Base-by-base conservation (phyloP, 208 protist species). In the Acanthamoeba quina region DNA sequence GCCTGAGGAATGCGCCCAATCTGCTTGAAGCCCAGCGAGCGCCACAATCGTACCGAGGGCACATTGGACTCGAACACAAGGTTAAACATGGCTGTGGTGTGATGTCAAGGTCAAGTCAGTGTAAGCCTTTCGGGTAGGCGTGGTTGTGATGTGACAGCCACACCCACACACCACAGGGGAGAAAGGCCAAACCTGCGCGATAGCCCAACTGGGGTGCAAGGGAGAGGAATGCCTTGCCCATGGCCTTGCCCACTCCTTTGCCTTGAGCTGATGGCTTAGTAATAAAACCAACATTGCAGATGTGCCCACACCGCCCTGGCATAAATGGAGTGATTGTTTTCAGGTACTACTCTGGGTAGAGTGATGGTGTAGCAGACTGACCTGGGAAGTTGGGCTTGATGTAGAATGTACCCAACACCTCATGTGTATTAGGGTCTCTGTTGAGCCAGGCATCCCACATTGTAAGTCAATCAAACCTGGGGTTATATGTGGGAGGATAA, bases 331-430 rank as follows among this genome's bases (percentile, higher is more conserved):
- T 37, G 37, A 37, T 37, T 3, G 37, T 37, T 37, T 37, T 37
- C 37, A 37, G 37, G 3, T 37, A 37, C 37, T 37, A 37, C 37
- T 37, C 2, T 0, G 37, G 37, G 31, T 3, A 86, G 47, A 26
- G 4, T 26, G 24, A 86, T 13, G 15, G 47, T 60, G 78, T 17
- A 60, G 47, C 15, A 60, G 49, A 47, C 37, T 34, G 11, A 86
- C 78, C 78, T 86, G 78, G 78, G 47, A 86, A 86, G 13, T 86
- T 86, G 44, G 78, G 78, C 47, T 86, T 86, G 78, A 86, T 86
- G 49, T 86, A 86, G 29, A 86, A 86, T 0, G 78, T 86, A 21
- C 78, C 78, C 24, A 86, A 21, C 17, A 86, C 78, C 29, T 86
- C 78, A 1, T 86, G 24, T 5, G 37, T 52, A 2, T 13, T 56